These are phyloP conservation scores for Neurospora tetrasperma DNA, from an alignment of 495 filamentous ascomycete genomes.

Conservation along the genomic window DNA sequence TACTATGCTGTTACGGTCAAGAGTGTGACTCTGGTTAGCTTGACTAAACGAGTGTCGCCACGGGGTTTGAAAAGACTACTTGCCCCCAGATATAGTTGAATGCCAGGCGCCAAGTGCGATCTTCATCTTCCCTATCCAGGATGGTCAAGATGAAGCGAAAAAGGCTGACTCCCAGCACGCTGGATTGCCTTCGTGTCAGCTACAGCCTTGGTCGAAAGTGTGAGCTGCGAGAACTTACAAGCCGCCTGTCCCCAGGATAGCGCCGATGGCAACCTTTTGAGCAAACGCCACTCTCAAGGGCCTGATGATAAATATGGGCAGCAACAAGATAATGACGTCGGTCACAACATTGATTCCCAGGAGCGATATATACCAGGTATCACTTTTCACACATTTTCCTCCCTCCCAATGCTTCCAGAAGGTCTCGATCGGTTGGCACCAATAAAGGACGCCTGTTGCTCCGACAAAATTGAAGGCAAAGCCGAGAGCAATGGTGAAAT, in stretches of 20 bases:
- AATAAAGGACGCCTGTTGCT: conserved; percentile 9
- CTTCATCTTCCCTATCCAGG: not conserved
- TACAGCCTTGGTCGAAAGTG: not conserved
- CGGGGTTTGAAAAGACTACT: not conserved
- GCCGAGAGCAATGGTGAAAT: conserved; percentile 8
- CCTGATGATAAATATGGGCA: conserved; percentile 10
- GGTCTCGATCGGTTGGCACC: conserved; percentile 9
- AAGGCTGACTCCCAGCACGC: conserved; percentile 16
- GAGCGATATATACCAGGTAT: conserved; percentile 6
- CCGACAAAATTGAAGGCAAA: conserved; percentile 6
- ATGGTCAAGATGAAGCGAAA: conserved; percentile 5
- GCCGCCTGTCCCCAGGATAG: conserved; percentile 14
- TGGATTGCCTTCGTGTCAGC: not conserved
- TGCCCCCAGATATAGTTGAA: conserved; percentile 16
- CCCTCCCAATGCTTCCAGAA: conserved; percentile 4
- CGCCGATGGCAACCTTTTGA: conserved; percentile 12
- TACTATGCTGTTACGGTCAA: conserved; percentile 5
- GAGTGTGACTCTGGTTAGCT: not conserved
- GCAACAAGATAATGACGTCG: conserved; percentile 8
- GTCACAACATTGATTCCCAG: conserved; percentile 9
- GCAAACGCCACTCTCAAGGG: conserved; percentile 3
- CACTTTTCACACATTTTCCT: conserved; percentile 3
- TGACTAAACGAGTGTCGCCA: not conserved
- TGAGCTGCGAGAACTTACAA: conserved; percentile 7
- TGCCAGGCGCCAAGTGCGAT: conserved; percentile 8